Base-by-base conservation (phyloP, 2,329 filamentous ascomycete genomes). In the Plenodomus tracheiphilus region DNA sequence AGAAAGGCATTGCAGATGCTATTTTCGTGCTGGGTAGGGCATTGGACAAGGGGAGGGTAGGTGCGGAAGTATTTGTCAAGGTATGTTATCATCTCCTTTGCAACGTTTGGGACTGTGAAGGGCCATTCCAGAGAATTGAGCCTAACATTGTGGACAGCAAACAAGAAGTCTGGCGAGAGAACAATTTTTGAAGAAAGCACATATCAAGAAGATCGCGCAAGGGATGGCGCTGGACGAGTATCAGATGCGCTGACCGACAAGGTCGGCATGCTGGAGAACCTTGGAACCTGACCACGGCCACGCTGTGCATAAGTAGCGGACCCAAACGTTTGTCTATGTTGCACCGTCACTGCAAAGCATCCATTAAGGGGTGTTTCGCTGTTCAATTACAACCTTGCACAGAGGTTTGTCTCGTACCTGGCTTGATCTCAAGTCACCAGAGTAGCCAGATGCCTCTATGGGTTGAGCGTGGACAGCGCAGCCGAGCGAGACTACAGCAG, bases 1-100 rank as follows among this genome's bases (percentile, higher is more conserved):
- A 97, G 74, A 82, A 87, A 58, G 91, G 89, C 2, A 82, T 96
- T 40, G 88, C 87, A 25, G 93, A 97, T 69, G 88, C 91, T 2
- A 85, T 97, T 54, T 96, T 94, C 66, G 86, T 91, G 54, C 77
- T 95, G 13, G 87, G 88, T 1, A 78, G 86, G 47, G 89, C 86
- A 1, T 80, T 93, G 17, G 89, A 93, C 70, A 79, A 81, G 43
- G 89, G 89, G 3, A 79, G 88, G 45, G 81, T 94, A 19, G 80
- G 81, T 10, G 82, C 87, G 4, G 80, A 83, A n/a, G 85, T 87
- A 0, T 94, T 93, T 75, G 85, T 89, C 20, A 89, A 88, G 78
- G 87, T 86, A 73, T 13, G 62, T 60, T 25, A 7, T 16, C 21
- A 28, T 6, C 4, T 17, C 6, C 2, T 35, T 22, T n/a, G n/a